Evolutionary conservation across 2,329 filamentous ascomycete species (phyloP), one percentile per base, ranked within the genome.

Genomic region (Colletotrichum lupini): DNA sequence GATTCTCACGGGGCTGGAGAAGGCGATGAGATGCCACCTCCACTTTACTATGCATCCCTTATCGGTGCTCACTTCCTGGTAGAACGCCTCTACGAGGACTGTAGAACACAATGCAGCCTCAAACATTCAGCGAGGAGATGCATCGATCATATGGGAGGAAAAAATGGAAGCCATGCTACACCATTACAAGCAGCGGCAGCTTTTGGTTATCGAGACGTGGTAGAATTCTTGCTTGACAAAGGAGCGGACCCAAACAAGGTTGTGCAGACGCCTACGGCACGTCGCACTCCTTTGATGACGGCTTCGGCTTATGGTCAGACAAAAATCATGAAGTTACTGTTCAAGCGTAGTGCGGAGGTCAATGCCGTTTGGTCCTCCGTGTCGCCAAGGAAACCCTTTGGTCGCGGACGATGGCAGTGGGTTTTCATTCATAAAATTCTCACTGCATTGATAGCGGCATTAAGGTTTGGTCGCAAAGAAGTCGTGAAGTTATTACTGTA

Each of bases 231-330:
- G 5, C 42, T 46, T 1, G 16, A 46, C 16, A n/a, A 46, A 46
- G 42, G 16, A 0, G 42, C 6, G 42, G 5, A 46, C 16, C 42
- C 42, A 46, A 46, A 46, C 6, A 46, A 1, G 5, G 2, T 46
- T 8, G 0, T 0, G 37, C 37, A 19, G 3, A n/a, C 14, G 3
- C 0, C 0, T 16, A 7, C 1, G 3, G 16, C 14, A 46, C 3
- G 1, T 2, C 1, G 37, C 37, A 46, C 42, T 3, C 16, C 16
- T 46, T 8, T 46, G 14, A 46, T 46, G 16, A 46, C 42, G 3
- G 42, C 42, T 16, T 46, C 42, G 4, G 42, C 16, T 46, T 6
- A n/a, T 46, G 42, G 42, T 0, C 42, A 46, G 42, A 46, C 16
- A n/a, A 7, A n/a, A 46, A n/a, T 46, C 3, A 46, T 46, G 0